Evolutionary conservation across 805 yeast species (phyloP).

Genomic region (Deakozyma indianensis): DNA sequence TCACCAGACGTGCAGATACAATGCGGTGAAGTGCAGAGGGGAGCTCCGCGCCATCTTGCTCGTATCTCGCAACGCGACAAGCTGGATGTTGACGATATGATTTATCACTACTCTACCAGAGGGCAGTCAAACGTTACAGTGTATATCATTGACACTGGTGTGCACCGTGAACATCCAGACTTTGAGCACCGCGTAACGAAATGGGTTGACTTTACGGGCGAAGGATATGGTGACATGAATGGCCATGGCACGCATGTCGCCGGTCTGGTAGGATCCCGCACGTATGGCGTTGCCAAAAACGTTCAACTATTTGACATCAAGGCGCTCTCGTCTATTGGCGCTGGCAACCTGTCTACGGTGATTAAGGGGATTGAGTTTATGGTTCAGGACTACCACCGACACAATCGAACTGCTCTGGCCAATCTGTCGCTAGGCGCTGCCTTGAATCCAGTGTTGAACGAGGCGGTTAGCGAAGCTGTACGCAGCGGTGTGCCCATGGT

Average conservation of each 20-base stretch:
- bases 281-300: slow-evolving; percentile 72
- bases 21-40: slow-evolving; percentile 23
- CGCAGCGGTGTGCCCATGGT: slow-evolving; percentile 43
- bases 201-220: slow-evolving; percentile 33
- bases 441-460: slow-evolving; percentile 49
- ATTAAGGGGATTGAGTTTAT: slow-evolving; percentile 24
- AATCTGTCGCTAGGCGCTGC: slow-evolving; percentile 73
- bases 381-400: slow-evolving; percentile 15
- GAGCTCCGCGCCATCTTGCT: slow-evolving; percentile 39
- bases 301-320: slow-evolving; percentile 57
- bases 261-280: slow-evolving; percentile 66
- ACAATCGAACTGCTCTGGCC: slow-evolving; percentile 40
- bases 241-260: slow-evolving; percentile 96
- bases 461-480: slow-evolving; percentile 63
- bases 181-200: slow-evolving; percentile 28
- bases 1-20: not conserved
- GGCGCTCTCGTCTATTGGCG: slow-evolving; percentile 53
- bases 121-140: slow-evolving; percentile 51
- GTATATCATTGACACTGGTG: slow-evolving; percentile 77
- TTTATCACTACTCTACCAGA: slow-evolving; percentile 12
- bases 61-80: slow-evolving; percentile 17
- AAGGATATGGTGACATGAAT: slow-evolving; percentile 46
- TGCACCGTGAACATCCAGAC: slow-evolving; percentile 27
- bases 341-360: slow-evolving; percentile 35
- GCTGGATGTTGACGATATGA: slow-evolving; percentile 31